Base-by-base conservation (phyloP, 306 rosid species). In the Pyrus pyrifolia region DNA sequence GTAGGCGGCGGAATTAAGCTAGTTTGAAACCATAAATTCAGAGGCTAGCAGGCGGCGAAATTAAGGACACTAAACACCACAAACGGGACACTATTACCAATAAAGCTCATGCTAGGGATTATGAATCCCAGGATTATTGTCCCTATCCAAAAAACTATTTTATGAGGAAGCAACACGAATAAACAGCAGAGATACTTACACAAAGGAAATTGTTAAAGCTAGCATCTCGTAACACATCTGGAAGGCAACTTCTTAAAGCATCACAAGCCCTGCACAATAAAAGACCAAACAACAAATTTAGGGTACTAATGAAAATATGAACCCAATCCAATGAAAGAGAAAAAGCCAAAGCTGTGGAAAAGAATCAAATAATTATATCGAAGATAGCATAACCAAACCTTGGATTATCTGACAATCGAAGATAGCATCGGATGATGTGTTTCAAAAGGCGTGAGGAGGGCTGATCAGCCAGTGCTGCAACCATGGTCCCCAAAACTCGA, bases 371-470 rank as follows among this genome's bases (percentile, higher is more conserved):
- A 18, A 14, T 49, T 15, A 19, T 7, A 51, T 17, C 55, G 6
- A 15, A 51, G 55, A 51, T 51, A 51, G 55, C 21, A 51, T 4
- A 67, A 81, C 68, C 64, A 64, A 66, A 94, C 98, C 93, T 94
- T 12, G 78, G 83, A 73, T 90, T 86, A n/a, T 91, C 87, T 11
- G 97, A 87, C 61, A 91, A 82, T 45, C 90, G 93, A 78, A 85
- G 90, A 83, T 94, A 91, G 22, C 97, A 91, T 51, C 89, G 83
- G 52, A 94, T 81, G 13, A 91, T 87, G 81, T 87, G 88, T 69
- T 91, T 90, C 82, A 90, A 80, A 23, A 91, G 89, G 72, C 97
- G 95, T n/a, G 91, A 74, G 4, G 97, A 85, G 35, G 94, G 94
- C 67, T 88, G 89, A 62, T 87, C 92, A 18, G 91, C 84, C 51